Conservation (phyloP, 805 yeast genomes). For the Lipomyces orientalis region DNA sequence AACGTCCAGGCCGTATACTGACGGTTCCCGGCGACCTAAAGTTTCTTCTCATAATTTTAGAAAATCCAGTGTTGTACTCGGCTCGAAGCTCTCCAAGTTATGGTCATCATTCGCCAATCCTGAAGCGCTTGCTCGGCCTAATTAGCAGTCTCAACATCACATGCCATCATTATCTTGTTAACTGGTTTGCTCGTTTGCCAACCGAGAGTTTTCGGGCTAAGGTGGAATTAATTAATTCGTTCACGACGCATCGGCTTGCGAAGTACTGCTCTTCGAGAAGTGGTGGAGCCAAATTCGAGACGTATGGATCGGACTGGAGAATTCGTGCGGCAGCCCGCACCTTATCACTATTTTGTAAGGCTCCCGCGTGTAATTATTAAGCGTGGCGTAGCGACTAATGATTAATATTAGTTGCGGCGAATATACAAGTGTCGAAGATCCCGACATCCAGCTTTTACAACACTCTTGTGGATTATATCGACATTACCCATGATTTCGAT, state of each 20-base stretch:
- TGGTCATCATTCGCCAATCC: conserved; percentile 60
- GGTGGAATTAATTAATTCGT: conserved; percentile 73
- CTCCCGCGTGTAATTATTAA: conserved; percentile 50
- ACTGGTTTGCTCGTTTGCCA: conserved; percentile 61
- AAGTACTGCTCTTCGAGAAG: conserved; percentile 33
- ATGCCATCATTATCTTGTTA: conserved; percentile 53
- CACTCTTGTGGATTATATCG: conserved; percentile 77
- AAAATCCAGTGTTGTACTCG: conserved; percentile 58
- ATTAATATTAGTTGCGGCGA: conserved; percentile 31
- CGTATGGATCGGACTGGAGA: conserved; percentile 85
- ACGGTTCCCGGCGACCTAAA: conserved; percentile 53
- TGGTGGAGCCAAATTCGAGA: conserved; percentile 48
- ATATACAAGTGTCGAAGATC: conserved; percentile 39
- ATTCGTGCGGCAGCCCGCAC: conserved; percentile 68
- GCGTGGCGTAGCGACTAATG: conserved; percentile 31
- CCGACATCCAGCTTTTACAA: conserved; percentile 68
- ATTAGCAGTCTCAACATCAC: conserved; percentile 57
- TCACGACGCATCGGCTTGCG: conserved; percentile 76
- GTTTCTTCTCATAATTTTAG: conserved; percentile 70
- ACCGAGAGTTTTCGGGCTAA: conserved; percentile 54
- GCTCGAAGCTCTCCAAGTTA: conserved; percentile 53
- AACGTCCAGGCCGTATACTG: conserved; percentile 52
- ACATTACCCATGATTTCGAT: conserved; percentile 79
- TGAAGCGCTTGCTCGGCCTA: conserved; percentile 72
- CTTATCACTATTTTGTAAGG: conserved; percentile 59